Conservation (phyloP, 2,329 filamentous ascomycete species). For the Sporothrix pallida region DNA sequence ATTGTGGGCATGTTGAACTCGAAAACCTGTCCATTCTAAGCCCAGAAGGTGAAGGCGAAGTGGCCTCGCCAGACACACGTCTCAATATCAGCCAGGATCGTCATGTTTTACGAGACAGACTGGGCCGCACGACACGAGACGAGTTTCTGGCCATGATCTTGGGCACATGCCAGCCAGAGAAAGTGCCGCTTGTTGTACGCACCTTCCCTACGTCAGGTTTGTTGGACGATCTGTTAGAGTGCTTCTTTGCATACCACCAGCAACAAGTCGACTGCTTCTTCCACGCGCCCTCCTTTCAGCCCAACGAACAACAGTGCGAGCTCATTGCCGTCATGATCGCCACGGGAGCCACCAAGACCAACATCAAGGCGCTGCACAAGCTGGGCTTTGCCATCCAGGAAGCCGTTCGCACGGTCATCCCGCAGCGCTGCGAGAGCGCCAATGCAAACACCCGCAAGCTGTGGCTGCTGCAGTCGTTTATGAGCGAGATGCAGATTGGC, state of each 20-base stretch:
- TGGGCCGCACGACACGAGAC: conserved; percentile 61
- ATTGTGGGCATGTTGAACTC: conserved; percentile 54
- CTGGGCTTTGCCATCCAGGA: conserved; percentile 64
- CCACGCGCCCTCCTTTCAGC: conserved; percentile 64
- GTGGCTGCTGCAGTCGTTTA: conserved; percentile 56
- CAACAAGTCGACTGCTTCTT: conserved; percentile 65
- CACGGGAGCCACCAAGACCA: conserved; percentile 64
- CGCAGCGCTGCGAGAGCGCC: conserved; percentile 53
- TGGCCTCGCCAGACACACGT: conserved; percentile 46
- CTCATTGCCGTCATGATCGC: conserved; percentile 65
- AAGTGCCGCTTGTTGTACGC: conserved; percentile 58
- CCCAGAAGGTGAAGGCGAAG: conserved; percentile 42
- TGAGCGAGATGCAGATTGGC: conserved; percentile 57
- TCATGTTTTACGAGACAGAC: conserved; percentile 47
- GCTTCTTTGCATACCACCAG: conserved; percentile 62
- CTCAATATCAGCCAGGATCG: conserved; percentile 49
- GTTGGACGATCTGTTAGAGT: conserved; percentile 66
- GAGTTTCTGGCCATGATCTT: conserved; percentile 68
- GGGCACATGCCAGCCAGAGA: conserved; percentile 58
- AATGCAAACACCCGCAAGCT: conserved; percentile 52
- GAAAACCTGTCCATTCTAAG: conserved; percentile 53
- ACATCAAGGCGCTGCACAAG: conserved; percentile 58
- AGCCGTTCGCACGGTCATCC: conserved; percentile 52
- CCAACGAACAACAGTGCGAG: conserved; percentile 62
- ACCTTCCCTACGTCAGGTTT: conserved; percentile 67